Conservation (phyloP, 495 filamentous ascomycete species). For the Pseudoneurospora amorphoporcata region DNA sequence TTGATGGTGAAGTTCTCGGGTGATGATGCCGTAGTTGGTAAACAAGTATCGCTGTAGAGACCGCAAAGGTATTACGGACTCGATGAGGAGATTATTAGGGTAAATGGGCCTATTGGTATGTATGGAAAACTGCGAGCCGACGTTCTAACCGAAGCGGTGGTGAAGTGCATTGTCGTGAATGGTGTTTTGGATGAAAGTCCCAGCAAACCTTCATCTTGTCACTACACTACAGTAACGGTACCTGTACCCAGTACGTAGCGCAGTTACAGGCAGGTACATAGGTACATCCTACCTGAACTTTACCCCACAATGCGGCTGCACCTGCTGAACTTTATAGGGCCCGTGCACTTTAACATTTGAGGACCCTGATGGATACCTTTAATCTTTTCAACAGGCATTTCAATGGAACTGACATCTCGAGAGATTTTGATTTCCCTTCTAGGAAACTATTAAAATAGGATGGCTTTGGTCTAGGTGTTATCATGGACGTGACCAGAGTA, state of each 20-base stretch:
- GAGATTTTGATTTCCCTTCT: not conserved
- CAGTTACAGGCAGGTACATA: not conserved
- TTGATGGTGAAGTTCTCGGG: not conserved
- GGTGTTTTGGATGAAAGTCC: not conserved
- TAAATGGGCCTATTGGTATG: not conserved
- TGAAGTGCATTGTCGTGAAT: not conserved
- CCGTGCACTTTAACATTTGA: constrained; percentile 7
- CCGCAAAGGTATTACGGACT: not conserved
- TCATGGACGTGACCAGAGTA: not conserved
- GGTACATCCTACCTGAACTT: not conserved
- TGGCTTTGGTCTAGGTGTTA: not conserved
- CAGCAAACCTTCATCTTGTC: not conserved
- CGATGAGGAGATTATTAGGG: not conserved
- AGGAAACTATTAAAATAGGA: not conserved
- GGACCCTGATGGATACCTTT: not conserved
- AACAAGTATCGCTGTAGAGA: not conserved
- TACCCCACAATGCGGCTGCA: constrained; percentile 17
- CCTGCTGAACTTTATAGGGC: not conserved
- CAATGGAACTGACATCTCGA: not conserved
- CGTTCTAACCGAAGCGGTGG: not conserved
- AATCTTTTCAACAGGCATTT: not conserved
- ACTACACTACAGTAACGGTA: not conserved
- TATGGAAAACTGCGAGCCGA: not conserved
- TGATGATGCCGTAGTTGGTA: not conserved
- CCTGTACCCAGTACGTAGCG: not conserved